Percentiles rank a stretch among this genome's conserved stretches.
Evolutionary conservation across 306 rosid species (phyloP).

Genomic region (Gastrolobium bilobum): DNA sequence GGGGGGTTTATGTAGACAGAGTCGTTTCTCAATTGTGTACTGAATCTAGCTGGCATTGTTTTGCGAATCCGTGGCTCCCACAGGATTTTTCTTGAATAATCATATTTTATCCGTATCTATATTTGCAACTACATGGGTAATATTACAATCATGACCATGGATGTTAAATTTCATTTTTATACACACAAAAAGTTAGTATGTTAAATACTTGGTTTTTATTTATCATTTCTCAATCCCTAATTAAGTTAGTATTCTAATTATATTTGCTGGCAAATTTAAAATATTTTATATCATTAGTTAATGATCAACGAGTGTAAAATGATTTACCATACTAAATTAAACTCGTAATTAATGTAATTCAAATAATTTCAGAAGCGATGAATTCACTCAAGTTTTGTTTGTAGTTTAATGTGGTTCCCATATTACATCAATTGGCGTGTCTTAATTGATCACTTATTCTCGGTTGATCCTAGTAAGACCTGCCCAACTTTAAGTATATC

Average conservation of each 20-base stretch:
- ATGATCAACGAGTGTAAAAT: neutral
- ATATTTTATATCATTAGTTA: neutral
- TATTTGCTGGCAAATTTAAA: too few species aligned
- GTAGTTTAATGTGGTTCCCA: neutral
- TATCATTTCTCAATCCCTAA: too few species aligned
- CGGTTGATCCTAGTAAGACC: conserved; percentile 18
- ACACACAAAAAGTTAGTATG: too few species aligned
- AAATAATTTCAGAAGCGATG: neutral
- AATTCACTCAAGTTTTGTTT: neutral
- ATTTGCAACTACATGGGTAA: neutral
- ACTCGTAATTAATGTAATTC: neutral
- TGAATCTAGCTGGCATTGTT: conserved; percentile 32
- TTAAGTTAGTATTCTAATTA: too few species aligned
- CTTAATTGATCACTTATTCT: conserved; percentile 43
- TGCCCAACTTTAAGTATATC: neutral
- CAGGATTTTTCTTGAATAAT: conserved; percentile 5
- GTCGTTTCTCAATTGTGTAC: neutral
- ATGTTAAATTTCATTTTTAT: neutral
- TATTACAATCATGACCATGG: neutral
- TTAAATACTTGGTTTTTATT: too few species aligned
- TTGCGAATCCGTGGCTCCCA: neutral
- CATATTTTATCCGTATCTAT: too few species aligned
- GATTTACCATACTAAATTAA: neutral
- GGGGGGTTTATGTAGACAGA: conserved; percentile 26
- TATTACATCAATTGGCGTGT: conserved; percentile 35